Percentiles rank a stretch among this genome's conserved stretches.
These are phyloP conservation scores for Parachaetomium inaequale DNA, from an alignment of 495 filamentous ascomycete genomes.

Conservation along the genomic window DNA sequence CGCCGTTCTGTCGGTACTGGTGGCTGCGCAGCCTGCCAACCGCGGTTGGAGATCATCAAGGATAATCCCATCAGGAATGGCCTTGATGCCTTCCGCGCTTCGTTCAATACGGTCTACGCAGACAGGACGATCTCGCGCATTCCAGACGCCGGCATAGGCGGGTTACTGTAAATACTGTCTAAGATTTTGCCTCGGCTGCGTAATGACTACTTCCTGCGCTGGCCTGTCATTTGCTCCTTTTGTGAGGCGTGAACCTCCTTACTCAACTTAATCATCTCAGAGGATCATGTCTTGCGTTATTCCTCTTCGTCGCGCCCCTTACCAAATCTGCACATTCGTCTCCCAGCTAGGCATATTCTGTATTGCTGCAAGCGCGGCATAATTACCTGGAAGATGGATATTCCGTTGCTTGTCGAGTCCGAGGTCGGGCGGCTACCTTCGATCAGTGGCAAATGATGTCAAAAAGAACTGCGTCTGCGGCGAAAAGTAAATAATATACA, in stretches of 20 bases:
- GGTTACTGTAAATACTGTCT: not conserved
- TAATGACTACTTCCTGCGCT: too few species aligned
- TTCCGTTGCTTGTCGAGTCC: too few species aligned
- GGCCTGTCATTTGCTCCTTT: too few species aligned
- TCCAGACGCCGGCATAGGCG: not conserved
- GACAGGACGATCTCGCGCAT: not conserved
- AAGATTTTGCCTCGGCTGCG: too few species aligned
- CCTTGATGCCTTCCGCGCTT: too few species aligned
- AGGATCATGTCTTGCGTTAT: not conserved
- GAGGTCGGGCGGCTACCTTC: not conserved
- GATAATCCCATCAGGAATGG: too few species aligned
- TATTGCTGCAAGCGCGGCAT: not conserved
- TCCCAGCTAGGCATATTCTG: not conserved
- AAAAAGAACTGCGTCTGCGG: not conserved
- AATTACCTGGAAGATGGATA: too few species aligned
- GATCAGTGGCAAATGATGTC: not conserved
- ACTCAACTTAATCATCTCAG: not conserved
- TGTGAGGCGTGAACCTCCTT: too few species aligned
- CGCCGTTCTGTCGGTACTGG: too few species aligned
- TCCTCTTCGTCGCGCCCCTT: not conserved
- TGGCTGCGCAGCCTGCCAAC: too few species aligned
- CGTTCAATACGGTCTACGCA: too few species aligned
- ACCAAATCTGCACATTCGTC: conserved; percentile 1
- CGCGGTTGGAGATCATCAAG: too few species aligned
- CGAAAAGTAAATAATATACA: not conserved